Evolutionary conservation across 306 rosid genomes (phyloP).

Genomic region (Vigna radiata): DNA sequence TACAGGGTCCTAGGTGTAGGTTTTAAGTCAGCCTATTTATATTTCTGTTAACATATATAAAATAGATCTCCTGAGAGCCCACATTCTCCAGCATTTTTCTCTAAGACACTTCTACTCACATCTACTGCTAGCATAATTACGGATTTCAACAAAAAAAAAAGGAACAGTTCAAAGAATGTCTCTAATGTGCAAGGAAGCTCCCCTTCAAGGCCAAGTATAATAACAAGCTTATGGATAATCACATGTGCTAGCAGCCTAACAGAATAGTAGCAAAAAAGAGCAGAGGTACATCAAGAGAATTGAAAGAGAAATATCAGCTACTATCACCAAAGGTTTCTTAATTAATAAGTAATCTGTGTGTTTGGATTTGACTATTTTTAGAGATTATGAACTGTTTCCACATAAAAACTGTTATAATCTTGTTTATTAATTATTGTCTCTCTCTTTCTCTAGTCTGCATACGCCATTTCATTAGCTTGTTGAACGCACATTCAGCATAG

Average conservation of each 20-base stretch:
- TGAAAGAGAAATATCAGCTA: not conserved
- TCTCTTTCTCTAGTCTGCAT: constrained; percentile 7
- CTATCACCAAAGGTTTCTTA: not conserved
- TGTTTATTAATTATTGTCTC: not conserved
- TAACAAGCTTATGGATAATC: constrained; percentile 3
- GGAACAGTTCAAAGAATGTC: not conserved
- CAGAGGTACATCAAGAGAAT: not conserved
- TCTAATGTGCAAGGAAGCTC: not conserved
- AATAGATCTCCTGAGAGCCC: too few species aligned
- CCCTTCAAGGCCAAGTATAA: constrained; percentile 7
- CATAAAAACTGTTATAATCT: not conserved
- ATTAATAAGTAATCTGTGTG: not conserved
- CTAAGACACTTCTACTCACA: too few species aligned
- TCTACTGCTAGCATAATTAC: not conserved
- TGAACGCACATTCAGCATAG: not conserved
- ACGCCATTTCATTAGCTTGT: not conserved
- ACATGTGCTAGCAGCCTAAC: not conserved
- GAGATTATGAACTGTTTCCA: not conserved
- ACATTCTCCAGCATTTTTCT: too few species aligned
- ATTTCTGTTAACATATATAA: too few species aligned
- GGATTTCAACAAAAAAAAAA: not conserved
- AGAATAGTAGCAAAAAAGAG: constrained; percentile 1
- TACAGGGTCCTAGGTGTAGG: too few species aligned
- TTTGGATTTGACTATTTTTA: not conserved
- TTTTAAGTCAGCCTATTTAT: too few species aligned